Base-by-base conservation (phyloP, 306 rosid genomes). In the Fragaria iinumae region DNA sequence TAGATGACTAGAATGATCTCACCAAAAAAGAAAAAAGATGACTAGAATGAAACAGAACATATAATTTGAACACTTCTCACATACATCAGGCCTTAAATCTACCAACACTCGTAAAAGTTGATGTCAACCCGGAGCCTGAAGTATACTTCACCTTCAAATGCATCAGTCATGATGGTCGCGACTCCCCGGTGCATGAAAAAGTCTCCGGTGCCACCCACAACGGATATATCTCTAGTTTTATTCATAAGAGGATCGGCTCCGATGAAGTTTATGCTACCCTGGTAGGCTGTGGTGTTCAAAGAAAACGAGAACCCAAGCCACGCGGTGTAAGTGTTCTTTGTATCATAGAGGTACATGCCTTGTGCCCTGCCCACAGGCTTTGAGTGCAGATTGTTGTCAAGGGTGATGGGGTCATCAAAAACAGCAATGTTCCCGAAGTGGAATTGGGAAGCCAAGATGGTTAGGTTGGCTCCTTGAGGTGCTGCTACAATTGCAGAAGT, bases 351-450 rank as follows among this genome's bases (percentile, higher is more conserved):
- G 77, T 93, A 93, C 17, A 93, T 53, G 0, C 98, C 97, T 49
- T 93, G 97, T 44, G 98, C 93, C 65, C 96, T 83, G 4, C 98
- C 97, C 6, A 93, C 83, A 0, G 90, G 91, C n/a, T 79, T 74
- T 1, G 96, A 93, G 78, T 81, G 91, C 48, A 93, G 85, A 21
- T 89, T 85, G 69, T 91, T 86, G 48, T 93, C 98, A 0, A 88
- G 47, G 3, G 97, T 91, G 47, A 93, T 86, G 32, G 93, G 98
- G 53, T 93, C 96, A 38, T 93, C 91, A 21, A 93, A 91, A 45
- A 89, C 87, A 0, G 23, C 91, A 2, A 93, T 80, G 89, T 87
- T 84, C 1, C 96, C 97, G 5, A 93, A 93, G 73, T 90, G 90
- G 52, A 48, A 79, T 5, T 82, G 78, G 4, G 67, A 21, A 2